Conservation (phyloP, 148 eudicot genomes). For the Arctostaphylos glauca region DNA sequence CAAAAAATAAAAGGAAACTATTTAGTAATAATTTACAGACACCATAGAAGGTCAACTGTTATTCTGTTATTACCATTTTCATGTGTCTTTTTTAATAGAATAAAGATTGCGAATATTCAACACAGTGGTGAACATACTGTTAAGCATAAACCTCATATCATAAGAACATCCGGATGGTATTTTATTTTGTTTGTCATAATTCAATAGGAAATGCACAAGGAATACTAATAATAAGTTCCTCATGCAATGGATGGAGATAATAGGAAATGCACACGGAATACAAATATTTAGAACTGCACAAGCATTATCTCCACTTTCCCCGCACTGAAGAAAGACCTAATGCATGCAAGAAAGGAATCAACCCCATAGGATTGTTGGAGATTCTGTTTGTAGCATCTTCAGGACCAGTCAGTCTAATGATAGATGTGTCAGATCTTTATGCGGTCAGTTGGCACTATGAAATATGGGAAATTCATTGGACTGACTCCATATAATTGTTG, state of each 20-base stretch:
- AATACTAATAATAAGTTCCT: neutral
- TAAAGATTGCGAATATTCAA: neutral
- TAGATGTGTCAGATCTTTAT: neutral
- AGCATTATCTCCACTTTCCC: neutral
- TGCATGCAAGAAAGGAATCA: neutral
- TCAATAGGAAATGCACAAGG: neutral
- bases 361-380: neutral
- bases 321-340: neutral
- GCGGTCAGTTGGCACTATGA: neutral
- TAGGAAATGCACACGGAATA: neutral
- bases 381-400: neutral
- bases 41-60: neutral
- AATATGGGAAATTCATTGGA: no score
- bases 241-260: neutral
- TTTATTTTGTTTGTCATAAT: neutral
- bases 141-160: neutral
- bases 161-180: neutral
- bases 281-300: neutral
- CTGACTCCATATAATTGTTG: neutral
- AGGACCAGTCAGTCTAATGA: neutral
- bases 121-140: neutral
- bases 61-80: conserved; percentile 10
- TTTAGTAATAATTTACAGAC: neutral
- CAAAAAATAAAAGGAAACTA: neutral
- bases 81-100: neutral